Percentiles rank a stretch among this genome's conserved stretches.
These are phyloP conservation scores for Ambrosiella beaveri DNA, from an alignment of 2,329 filamentous ascomycete species.

Conservation along the genomic window DNA sequence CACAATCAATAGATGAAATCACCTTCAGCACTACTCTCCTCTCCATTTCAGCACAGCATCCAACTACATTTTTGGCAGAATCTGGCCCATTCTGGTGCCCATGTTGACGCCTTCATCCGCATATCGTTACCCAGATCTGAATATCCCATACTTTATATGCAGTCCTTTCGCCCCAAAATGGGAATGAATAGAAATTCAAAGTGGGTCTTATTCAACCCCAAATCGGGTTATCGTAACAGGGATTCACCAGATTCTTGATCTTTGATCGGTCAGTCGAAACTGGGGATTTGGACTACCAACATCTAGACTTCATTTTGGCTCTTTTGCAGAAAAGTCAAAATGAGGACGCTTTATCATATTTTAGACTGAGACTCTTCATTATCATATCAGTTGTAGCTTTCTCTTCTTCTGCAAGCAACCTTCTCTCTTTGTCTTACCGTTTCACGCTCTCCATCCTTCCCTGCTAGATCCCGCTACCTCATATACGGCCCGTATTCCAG, in stretches of 20 bases:
- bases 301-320: neutral
- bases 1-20: too few relatives aligned
- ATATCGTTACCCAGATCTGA: neutral
- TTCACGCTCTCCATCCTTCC: neutral
- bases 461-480: neutral
- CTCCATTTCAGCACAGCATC: too few relatives aligned
- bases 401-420: too few relatives aligned
- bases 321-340: neutral
- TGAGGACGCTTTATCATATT: neutral
- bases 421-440: neutral
- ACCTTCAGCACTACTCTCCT: too few relatives aligned
- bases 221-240: slow-evolving; percentile 16
- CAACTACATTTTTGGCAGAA: neutral
- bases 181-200: slow-evolving; percentile 18
- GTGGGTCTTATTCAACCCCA: slow-evolving; percentile 21
- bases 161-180: neutral
- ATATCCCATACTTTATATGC: neutral
- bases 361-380: too few relatives aligned
- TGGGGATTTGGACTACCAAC: neutral
- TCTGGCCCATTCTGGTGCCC: neutral
- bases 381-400: too few relatives aligned
- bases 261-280: neutral
- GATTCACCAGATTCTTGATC: neutral
- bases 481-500: neutral
- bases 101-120: neutral